These are phyloP conservation scores for Claviceps digitariae DNA, from an alignment of 2,329 filamentous ascomycete genomes.

Conservation along the genomic window DNA sequence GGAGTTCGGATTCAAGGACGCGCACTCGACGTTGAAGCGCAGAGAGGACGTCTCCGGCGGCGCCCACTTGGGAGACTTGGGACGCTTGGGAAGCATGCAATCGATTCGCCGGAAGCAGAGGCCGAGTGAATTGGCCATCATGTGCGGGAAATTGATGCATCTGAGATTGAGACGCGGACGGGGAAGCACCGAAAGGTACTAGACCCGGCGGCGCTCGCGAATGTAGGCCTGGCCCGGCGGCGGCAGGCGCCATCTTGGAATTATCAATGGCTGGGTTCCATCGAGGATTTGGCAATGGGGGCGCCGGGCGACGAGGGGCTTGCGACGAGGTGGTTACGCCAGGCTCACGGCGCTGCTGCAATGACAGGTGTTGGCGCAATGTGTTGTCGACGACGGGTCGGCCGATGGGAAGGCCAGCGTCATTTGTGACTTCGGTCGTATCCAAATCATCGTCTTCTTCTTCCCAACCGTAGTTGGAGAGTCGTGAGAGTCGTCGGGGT, in stretches of 20 bases:
- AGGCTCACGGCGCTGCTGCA: conserved; percentile 15
- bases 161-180: conserved; percentile 20
- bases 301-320: conserved; percentile 14
- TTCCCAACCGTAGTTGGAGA: conserved; percentile 29
- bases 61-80: conserved; percentile 12
- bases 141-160: conserved; percentile 15
- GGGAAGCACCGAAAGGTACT: conserved; percentile 10
- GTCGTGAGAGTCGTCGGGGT: conserved; percentile 16
- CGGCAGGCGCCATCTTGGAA: conserved; percentile 8
- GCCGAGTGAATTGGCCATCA: conserved; percentile 28
- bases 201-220: conserved; percentile 8
- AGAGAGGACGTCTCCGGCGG: conserved; percentile 24
- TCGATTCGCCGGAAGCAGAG: conserved; percentile 16
- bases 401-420: conserved; percentile 26
- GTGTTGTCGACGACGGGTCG: conserved; percentile 23
- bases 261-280: conserved; percentile 24
- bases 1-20: conserved; percentile 41
- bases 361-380: conserved; percentile 19
- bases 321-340: conserved; percentile 8
- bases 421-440: conserved; percentile 41
- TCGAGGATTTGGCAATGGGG: conserved; percentile 22
- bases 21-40: conserved; percentile 39
- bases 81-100: conserved; percentile 8
- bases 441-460: conserved; percentile 47
- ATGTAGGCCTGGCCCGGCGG: conserved; percentile 7